Evolutionary conservation across 2,329 filamentous ascomycete genomes (phyloP), one percentile per base, ranked within the genome.

Genomic region (Fusarium pilosicola): DNA sequence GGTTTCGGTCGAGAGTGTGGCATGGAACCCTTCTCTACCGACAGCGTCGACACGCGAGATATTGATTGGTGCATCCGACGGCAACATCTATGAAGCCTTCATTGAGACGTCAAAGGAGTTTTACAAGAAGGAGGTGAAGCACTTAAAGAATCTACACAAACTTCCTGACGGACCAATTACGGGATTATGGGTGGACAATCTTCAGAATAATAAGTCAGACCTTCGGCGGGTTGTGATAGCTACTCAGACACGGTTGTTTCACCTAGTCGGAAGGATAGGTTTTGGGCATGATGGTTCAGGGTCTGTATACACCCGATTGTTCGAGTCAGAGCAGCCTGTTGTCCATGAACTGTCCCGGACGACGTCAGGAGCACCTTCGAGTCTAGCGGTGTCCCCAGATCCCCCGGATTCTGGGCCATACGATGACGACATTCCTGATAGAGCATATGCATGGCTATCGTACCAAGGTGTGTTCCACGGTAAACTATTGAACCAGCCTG

Each of bases 31-130:
- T 3, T 95, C 94, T 6, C 86, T 96, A 54, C 96, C 96, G 9
- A 98, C 96, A 14, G 94, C 95, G 7, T 97, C 95, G 4, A 99
- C 96, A 7, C 89, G 96, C 65, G 96, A 99, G 85, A 98, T 99
- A 42, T 85, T 99, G 14, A 84, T 99, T 38, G 96, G 96, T 39
- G 92, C 95, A 15, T 91, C 93, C n/a, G 96, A 98, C 83, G 96
- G 96, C 32, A 96, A 94, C 81, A 90, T 99, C 38, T 98, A 97
- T 83, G 96, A 99, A 83, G 92, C 92, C 24, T 98, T 94, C 78
- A 96, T 99, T 79, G 96, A 99, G 82, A 95, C 95, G 7, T 93
- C 94, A 20, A 95, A 93, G 55, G 96, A 98, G 81, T 98, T 98
- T 83, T 98, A 98, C 83, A 90, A 94, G 75, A 93, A 96, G 79